These are phyloP conservation scores for Trametes pubescens DNA, from an alignment of 1,284 basidiomycete species.

Conservation along the genomic window DNA sequence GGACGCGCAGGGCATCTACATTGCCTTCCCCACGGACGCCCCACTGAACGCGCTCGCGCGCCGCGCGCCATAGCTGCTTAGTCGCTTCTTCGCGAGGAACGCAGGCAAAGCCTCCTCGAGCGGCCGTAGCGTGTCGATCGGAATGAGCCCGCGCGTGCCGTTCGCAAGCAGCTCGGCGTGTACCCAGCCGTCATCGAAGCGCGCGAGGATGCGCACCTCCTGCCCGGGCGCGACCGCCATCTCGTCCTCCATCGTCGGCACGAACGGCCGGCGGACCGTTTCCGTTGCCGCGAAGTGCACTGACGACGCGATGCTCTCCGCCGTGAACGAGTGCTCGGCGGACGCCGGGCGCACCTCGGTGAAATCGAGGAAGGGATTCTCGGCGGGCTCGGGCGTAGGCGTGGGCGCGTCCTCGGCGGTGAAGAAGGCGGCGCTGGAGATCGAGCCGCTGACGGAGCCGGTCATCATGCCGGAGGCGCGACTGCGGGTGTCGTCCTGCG, in stretches of 20 bases:
- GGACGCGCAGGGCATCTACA: constrained; percentile 8
- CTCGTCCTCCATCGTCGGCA: constrained; percentile 66
- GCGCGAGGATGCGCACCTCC: constrained; percentile 56
- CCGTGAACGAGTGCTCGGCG: constrained; percentile 26
- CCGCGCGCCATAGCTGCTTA: constrained; percentile 48
- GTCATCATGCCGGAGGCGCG: constrained; percentile 23
- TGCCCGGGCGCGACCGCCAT: constrained; percentile 61
- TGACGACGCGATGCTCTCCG: constrained; percentile 36
- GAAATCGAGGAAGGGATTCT: constrained; percentile 48
- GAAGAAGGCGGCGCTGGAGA: constrained; percentile 28
- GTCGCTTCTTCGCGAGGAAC: constrained; percentile 58
- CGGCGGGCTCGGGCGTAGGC: background rate
- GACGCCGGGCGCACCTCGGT: constrained; percentile 27
- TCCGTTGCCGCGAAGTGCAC: constrained; percentile 51
- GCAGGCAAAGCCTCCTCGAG: constrained; percentile 55
- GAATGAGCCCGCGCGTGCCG: constrained; percentile 54
- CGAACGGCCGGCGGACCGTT: constrained; percentile 61
- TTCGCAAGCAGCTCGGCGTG: constrained; percentile 47
- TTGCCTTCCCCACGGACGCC: constrained; percentile 22
- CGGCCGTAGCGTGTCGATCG: constrained; percentile 66
- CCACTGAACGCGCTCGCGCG: constrained; percentile 27
- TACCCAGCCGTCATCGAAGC: constrained; percentile 78
- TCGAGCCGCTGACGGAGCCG: constrained; percentile 19
- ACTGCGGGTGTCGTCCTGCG: constrained; percentile 37
- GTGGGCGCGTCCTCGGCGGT: constrained; percentile 26